phyloP scores from a whole-genome alignment of 1,284 basidiomycete genomes.

The Ustilago shanxiensis region DNA sequence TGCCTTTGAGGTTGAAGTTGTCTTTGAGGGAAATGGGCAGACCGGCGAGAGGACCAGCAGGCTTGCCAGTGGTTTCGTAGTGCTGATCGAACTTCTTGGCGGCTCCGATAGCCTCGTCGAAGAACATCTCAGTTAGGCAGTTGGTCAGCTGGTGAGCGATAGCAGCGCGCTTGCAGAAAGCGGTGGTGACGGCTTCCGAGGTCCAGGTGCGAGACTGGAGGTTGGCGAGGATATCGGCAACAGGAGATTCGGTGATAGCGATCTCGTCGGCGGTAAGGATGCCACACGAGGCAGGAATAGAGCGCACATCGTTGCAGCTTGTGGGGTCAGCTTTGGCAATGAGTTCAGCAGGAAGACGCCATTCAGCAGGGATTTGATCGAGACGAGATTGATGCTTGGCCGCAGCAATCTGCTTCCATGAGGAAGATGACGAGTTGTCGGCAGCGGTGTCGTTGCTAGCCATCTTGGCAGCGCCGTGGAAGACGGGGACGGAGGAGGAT shows the following conservation, averaged over 20 bases:
- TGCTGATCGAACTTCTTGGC: constrained; percentile 33
- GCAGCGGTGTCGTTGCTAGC: neutral
- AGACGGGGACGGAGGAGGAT: constrained; percentile 2
- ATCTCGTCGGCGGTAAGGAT: constrained; percentile 39
- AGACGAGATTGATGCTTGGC: constrained; percentile 40
- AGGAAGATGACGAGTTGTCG: constrained; percentile 15
- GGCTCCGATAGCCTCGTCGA: constrained; percentile 37
- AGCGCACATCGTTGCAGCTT: constrained; percentile 34
- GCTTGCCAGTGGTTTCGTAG: constrained; percentile 12
- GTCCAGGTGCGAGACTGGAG: constrained; percentile 32
- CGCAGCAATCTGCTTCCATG: constrained; percentile 37
- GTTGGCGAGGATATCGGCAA: constrained; percentile 21
- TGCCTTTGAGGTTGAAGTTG: constrained; percentile 51
- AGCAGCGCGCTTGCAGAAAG: constrained; percentile 55
- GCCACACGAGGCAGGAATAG: constrained; percentile 33
- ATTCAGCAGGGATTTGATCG: constrained; percentile 29
- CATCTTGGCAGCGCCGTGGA: constrained; percentile 24
- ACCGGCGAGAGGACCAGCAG: constrained; percentile 37
- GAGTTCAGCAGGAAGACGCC: constrained; percentile 27
- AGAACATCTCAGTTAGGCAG: constrained; percentile 53
- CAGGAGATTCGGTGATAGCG: constrained; percentile 36
- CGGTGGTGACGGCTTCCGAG: constrained; percentile 36
- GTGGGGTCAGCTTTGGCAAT: constrained; percentile 11
- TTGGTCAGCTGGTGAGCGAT: constrained; percentile 57
- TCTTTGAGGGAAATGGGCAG: constrained; percentile 48